Conservation (phyloP, 495 filamentous ascomycete species). For the Neurospora sublineolata region DNA sequence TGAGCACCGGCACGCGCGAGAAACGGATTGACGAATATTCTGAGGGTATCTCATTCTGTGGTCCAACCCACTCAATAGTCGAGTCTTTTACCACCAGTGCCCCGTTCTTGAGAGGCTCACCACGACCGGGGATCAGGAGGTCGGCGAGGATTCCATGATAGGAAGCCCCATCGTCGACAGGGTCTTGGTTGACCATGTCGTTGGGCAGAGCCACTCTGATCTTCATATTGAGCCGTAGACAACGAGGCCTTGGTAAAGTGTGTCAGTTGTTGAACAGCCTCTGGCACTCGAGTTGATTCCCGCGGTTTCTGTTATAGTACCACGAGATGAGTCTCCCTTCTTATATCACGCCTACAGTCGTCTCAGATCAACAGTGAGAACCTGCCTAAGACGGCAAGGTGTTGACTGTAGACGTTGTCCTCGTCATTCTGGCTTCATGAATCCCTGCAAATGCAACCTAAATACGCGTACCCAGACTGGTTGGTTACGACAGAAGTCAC, state of each 20-base stretch:
- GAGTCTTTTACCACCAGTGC: constrained; percentile 31
- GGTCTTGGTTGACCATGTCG: background rate
- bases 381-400: background rate
- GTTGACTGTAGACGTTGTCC: background rate
- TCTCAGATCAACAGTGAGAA: background rate
- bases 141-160: constrained; percentile 4
- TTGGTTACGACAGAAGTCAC: background rate
- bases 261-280: background rate
- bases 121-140: constrained; percentile 37
- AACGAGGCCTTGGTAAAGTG: background rate
- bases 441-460: background rate
- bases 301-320: too few species aligned
- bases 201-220: background rate
- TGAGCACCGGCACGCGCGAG: constrained; percentile 28
- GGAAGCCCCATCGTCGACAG: background rate
- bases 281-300: background rate
- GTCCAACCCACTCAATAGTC: constrained; percentile 34
- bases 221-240: background rate
- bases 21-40: constrained; percentile 18
- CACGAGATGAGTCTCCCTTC: background rate
- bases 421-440: background rate
- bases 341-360: background rate
- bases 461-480: background rate
- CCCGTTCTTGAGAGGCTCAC: constrained; percentile 25
- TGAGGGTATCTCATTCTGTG: constrained; percentile 19